Conservation (phyloP, 1,139 yeast genomes). For the Scheffersomyces segobiensis region DNA sequence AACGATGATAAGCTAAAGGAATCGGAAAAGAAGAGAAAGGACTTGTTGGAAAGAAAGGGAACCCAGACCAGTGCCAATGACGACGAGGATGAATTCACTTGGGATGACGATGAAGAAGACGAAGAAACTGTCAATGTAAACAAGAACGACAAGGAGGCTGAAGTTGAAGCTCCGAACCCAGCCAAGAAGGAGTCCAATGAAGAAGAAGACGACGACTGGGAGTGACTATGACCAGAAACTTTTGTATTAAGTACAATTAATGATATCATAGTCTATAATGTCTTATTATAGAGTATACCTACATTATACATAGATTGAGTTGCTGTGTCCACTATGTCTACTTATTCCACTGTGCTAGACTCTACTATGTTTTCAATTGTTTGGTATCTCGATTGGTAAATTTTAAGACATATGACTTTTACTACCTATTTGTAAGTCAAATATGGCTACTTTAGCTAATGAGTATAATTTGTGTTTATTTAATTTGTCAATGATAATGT, state of each 20-base stretch:
- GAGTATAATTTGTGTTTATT: background rate
- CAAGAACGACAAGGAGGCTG: conserved; percentile 4
- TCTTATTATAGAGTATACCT: background rate
- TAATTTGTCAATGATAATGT: background rate
- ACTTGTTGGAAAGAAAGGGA: conserved; percentile 44
- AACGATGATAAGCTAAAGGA: conserved; percentile 55
- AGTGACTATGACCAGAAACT: background rate
- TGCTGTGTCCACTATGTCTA: background rate
- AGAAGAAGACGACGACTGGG: conserved; percentile 7
- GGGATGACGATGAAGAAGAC: conserved; percentile 67
- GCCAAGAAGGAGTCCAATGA: background rate
- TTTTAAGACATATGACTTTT: background rate
- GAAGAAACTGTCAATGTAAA: conserved; percentile 18
- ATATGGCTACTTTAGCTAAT: background rate
- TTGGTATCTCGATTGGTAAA: background rate
- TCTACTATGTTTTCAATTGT: background rate
- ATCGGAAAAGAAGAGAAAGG: conserved; percentile 68
- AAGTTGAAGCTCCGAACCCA: background rate
- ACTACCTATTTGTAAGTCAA: background rate
- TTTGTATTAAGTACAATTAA: background rate
- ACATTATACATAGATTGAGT: background rate
- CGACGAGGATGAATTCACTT: conserved; percentile 47
- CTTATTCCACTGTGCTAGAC: too few species aligned
- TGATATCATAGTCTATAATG: background rate
- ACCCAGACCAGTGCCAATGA: conserved; percentile 17